phyloP scores from a whole-genome alignment of 1,139 yeast genomes.

The Lodderomyces pseudojiufengensis region DNA sequence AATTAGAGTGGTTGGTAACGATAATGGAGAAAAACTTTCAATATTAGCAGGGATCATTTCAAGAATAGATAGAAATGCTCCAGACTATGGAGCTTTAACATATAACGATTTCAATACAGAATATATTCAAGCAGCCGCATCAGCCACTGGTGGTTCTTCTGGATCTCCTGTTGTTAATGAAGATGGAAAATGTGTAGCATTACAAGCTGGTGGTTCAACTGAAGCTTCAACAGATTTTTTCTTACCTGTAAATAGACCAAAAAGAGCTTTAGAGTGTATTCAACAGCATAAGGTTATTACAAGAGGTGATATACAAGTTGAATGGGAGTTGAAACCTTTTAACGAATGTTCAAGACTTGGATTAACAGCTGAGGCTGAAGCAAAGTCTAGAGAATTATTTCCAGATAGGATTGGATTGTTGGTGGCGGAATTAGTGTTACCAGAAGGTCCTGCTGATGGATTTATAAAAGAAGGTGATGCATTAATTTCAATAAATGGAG shows the following conservation, averaged over 20 bases:
- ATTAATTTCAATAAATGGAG: conserved; percentile 67
- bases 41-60: conserved; percentile 88
- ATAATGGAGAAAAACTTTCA: conserved; percentile 90
- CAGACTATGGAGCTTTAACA: conserved; percentile 86
- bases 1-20: conserved; percentile 92
- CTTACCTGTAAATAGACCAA: conserved; percentile 78
- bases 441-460: conserved; percentile 82
- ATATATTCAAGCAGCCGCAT: conserved; percentile 94
- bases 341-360: conserved; percentile 91
- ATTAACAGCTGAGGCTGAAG: conserved; percentile 70
- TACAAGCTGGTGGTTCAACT: conserved; percentile 92
- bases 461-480: conserved; percentile 83
- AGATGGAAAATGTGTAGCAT: conserved; percentile 83
- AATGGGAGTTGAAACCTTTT: conserved; percentile 82
- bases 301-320: conserved; percentile 83
- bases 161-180: conserved; percentile 94
- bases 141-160: conserved; percentile 93
- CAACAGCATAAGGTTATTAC: conserved; percentile 59
- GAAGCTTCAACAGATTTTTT: conserved; percentile 93
- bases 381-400: conserved; percentile 60
- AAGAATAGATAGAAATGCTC: conserved; percentile 89
- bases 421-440: conserved; percentile 79
- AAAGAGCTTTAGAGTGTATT: conserved; percentile 74
- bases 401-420: conserved; percentile 79
- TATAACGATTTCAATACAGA: conserved; percentile 95